A percentile compares a stretch with the other conserved stretches of the same genome.
These are phyloP conservation scores for Pontederia crassipes DNA, from an alignment of 176 grass and related monocot species.

Conservation along the genomic window DNA sequence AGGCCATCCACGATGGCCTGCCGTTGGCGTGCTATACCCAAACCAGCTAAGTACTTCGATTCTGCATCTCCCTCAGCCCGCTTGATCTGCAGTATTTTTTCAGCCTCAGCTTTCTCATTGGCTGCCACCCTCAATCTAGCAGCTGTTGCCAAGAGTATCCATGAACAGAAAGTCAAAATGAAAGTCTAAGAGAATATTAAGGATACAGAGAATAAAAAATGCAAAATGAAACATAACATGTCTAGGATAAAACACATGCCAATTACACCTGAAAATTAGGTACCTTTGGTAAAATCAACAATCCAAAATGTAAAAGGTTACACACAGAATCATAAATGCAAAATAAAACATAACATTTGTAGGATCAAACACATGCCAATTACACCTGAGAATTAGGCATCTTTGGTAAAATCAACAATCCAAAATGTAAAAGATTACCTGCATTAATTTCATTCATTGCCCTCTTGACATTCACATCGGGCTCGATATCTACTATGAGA, in stretches of 20 bases:
- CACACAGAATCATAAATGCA: not conserved
- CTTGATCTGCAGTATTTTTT: constrained; percentile 86
- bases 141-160: constrained; percentile 26
- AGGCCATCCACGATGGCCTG: constrained; percentile 82
- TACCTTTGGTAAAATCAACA: too few species aligned
- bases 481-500: constrained; percentile 77
- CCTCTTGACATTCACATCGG: constrained; percentile 66
- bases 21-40: constrained; percentile 80
- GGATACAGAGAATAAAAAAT: not conserved
- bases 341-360: not conserved
- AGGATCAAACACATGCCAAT: not conserved
- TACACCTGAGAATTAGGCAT: too few species aligned
- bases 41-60: constrained; percentile 67
- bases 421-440: constrained; percentile 18
- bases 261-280: not conserved
- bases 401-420: too few species aligned
- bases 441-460: constrained; percentile 96
- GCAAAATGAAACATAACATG: not conserved
- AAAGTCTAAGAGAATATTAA: not conserved
- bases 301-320: not conserved
- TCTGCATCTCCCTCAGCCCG: constrained; percentile 79
- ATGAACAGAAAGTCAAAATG: constrained; percentile 7
- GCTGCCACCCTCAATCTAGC: constrained; percentile 69
- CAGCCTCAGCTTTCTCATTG: constrained; percentile 78
- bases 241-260: not conserved